Base-by-base conservation (phyloP, 495 filamentous ascomycete species). In the Echria macrotheca region DNA sequence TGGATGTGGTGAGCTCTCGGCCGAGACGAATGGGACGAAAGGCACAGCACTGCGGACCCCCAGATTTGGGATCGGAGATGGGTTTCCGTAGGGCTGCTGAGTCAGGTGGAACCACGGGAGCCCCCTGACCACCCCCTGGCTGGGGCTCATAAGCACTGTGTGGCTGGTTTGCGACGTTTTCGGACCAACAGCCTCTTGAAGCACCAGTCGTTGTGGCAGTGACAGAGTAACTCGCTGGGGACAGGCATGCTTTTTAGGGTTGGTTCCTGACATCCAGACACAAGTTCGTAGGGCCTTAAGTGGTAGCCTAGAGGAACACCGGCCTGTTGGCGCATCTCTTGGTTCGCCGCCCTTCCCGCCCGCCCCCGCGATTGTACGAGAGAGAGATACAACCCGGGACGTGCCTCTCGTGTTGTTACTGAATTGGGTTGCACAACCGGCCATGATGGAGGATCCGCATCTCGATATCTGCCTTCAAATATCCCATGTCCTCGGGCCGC, bases 381-480 rank as follows among this genome's bases (percentile, higher is more conserved):
- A n/a, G n/a, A n/a, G n/a, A n/a, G n/a, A n/a, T n/a, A n/a, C n/a
- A n/a, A n/a, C n/a, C n/a, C n/a, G n/a, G n/a, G n/a, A n/a, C n/a
- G n/a, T n/a, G n/a, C n/a, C n/a, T n/a, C n/a, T n/a, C n/a, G n/a
- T n/a, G n/a, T 15, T 44, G 42, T 44, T 29, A 32, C 42, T 22
- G 42, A 31, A 31, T 44, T 44, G 24, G 42, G 26, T 31, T 22
- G 25, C 26, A 15, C 14, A 4, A 7, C 17, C 14, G 18, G n/a
- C n/a, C 38, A n/a, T 14, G n/a, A 19, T n/a, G 36, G 36, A 8
- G 25, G n/a, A 28, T 26, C 15, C 26, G 25, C 2, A 15, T 48
- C 1, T 12, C 23, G 46, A 38, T 39, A 39, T 48, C 32, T 29
- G 8, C n/a, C 29, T 38, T 48, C 46, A 48, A 39, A 48, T 48